Percentiles rank a stretch among this genome's conserved stretches.
Conservation (phyloP, 768 basidiomycete genomes). For the Trametes villosa region DNA sequence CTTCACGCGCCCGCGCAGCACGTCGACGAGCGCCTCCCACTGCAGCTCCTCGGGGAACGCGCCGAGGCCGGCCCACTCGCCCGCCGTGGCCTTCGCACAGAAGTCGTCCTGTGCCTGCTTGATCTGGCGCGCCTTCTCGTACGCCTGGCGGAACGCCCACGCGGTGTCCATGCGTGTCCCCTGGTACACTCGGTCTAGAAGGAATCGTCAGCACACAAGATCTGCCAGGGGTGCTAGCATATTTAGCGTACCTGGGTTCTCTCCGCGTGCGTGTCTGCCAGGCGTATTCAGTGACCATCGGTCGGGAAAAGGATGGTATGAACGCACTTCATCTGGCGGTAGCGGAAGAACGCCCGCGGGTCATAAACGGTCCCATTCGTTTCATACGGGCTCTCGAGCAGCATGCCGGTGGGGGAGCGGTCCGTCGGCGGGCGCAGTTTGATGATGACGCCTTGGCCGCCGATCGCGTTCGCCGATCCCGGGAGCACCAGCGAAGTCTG, state of each 20-base stretch:
- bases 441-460: conserved; percentile 77
- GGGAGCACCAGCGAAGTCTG: conserved; percentile 72
- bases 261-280: conserved; percentile 40
- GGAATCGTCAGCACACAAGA: not conserved
- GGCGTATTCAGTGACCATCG: too few relatives aligned
- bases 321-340: conserved; percentile 78
- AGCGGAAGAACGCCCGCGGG: conserved; percentile 52
- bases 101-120: conserved; percentile 71
- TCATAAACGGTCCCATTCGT: conserved; percentile 56
- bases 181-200: conserved; percentile 34
- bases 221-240: too few relatives aligned
- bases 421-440: conserved; percentile 77
- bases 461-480: conserved; percentile 57
- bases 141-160: conserved; percentile 73
- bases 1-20: conserved; percentile 78
- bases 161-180: conserved; percentile 63
- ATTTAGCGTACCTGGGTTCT: conserved; percentile 50
- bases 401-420: conserved; percentile 71
- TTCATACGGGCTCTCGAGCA: conserved; percentile 74
- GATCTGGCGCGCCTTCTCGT: conserved; percentile 68
- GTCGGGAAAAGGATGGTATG: not conserved
- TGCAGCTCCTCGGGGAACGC: conserved; percentile 73
- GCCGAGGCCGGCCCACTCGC: conserved; percentile 51
- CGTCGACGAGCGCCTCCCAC: conserved; percentile 81
- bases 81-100: conserved; percentile 53